phyloP scores from a whole-genome alignment of 768 basidiomycete species.

The Jaapia argillacea region DNA sequence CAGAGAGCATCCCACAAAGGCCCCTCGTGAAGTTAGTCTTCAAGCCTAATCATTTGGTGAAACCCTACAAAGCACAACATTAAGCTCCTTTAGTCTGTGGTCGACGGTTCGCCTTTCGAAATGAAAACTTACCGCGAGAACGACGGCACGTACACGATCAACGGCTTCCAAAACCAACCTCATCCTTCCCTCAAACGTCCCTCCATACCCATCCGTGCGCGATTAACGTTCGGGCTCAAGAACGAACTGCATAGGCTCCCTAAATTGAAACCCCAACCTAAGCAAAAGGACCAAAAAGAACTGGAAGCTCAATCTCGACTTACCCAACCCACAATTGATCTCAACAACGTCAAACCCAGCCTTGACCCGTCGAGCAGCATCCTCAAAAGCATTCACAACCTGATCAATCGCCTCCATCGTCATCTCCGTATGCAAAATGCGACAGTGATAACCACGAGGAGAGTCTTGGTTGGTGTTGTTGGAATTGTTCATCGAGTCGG shows the following conservation, averaged over 20 bases:
- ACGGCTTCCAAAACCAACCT: conserved; percentile 73
- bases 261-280: conserved; percentile 57
- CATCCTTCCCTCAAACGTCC: conserved; percentile 83
- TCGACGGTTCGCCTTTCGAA: conserved; percentile 76
- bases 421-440: conserved; percentile 55
- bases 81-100: no score
- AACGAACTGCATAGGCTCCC: conserved; percentile 63
- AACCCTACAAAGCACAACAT: no score
- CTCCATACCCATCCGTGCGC: conserved; percentile 84
- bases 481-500: conserved; percentile 84
- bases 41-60: conserved; percentile 66
- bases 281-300: conserved; percentile 45
- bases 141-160: conserved; percentile 71
- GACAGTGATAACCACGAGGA: conserved; percentile 64
- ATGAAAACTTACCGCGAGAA: conserved; percentile 76
- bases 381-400: conserved; percentile 58
- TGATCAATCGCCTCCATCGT: conserved; percentile 60
- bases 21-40: no score
- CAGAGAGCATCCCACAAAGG: no score
- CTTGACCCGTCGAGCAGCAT: no score
- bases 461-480: conserved; percentile 81
- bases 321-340: no score
- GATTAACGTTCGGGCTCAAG: conserved; percentile 80
- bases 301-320: no score
- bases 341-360: no score